Evolutionary conservation across 352 stramenopile genomes (phyloP), one percentile per base, ranked within the genome.

Genomic region (Elongisporangium prolatum): DNA sequence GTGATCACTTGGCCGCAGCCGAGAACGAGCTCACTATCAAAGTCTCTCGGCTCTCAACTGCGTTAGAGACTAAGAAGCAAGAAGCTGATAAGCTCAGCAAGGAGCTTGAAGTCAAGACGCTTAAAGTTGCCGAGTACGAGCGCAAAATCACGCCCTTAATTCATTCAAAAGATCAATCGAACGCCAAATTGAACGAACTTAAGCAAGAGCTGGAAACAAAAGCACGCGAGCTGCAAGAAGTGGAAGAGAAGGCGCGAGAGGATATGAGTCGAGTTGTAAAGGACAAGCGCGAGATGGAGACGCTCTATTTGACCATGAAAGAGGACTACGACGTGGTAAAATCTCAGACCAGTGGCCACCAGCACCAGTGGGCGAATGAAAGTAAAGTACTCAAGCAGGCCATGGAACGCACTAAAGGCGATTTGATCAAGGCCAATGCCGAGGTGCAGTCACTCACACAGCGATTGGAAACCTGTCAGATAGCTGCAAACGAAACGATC

Each of bases 401-500:
- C 7, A 50, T 92, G 3, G 82, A 90, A 47, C 62, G 80, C 13
- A 66, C 67, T 4, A 92, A 90, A 64, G 60, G 61, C 8, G 82
- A 92, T n/a, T 44, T 85, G 1, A 59, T 57, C 18, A 71, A 76
- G 9, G 71, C 70, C 0, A 81, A 65, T 22, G 59, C 67, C 1
- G 79, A 89, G 34, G 50, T 82, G 21, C 63, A 67, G n/a, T 40
- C 75, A 44, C 67, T 83, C 1, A 60, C 71, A 0, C 77, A 89
- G 51, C 72, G 76, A 0, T 62, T 89, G 13, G 82, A 89, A 24
- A 70, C 60, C 7, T 69, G 73, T 11, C 82, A 91, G 48, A 54
- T 71, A 14, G 68, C 74, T 8, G 78, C 82, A 0, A 86, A 89
- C 25, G 75, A 88, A 20, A 89, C 79, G 0, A 86, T 91, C 40